phyloP scores from a whole-genome alignment of 768 basidiomycete genomes.

The Myochromella boudieri region DNA sequence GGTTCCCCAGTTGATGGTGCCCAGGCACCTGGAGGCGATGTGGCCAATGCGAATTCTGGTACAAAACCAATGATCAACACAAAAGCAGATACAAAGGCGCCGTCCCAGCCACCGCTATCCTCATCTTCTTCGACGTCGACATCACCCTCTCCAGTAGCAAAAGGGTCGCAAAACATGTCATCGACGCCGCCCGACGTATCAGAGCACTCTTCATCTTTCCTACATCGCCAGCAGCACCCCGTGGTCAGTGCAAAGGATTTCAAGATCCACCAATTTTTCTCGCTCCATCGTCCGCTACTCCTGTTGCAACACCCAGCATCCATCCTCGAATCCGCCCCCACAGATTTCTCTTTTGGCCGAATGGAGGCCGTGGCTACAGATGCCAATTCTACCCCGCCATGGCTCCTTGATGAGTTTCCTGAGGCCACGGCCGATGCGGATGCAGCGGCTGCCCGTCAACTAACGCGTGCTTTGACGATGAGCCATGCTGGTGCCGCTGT shows the following conservation, averaged over 20 bases:
- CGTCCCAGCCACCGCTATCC: conserved; percentile 3
- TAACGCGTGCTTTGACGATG: conserved; percentile 74
- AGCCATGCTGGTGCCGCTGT: conserved; percentile 59
- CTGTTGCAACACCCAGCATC: conserved; percentile 62
- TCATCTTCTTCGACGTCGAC: conserved; percentile 13
- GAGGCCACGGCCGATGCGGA: conserved; percentile 68
- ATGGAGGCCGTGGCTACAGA: conserved; percentile 12
- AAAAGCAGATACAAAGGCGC: conserved; percentile 8
- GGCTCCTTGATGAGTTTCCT: conserved; percentile 39
- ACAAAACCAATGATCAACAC: conserved; percentile 7
- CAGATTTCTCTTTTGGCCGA: conserved; percentile 16
- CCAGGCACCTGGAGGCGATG: conserved; percentile 11
- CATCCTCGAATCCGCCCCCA: conserved; percentile 39
- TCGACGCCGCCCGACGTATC: too few species aligned
- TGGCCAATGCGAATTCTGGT: neutral
- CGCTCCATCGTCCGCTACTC: conserved; percentile 76
- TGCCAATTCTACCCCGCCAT: conserved; percentile 19
- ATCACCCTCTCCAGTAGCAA: conserved; percentile 16
- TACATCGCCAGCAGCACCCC: conserved; percentile 42
- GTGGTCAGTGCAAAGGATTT: conserved; percentile 64
- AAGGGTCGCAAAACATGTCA: too few species aligned
- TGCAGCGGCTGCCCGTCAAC: conserved; percentile 75
- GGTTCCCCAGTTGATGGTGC: conserved; percentile 16
- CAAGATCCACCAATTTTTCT: conserved; percentile 84
- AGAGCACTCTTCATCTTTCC: too few species aligned